phyloP scores from a whole-genome alignment of 1,139 yeast species.

The Saccharomyces hybrid region DNA sequence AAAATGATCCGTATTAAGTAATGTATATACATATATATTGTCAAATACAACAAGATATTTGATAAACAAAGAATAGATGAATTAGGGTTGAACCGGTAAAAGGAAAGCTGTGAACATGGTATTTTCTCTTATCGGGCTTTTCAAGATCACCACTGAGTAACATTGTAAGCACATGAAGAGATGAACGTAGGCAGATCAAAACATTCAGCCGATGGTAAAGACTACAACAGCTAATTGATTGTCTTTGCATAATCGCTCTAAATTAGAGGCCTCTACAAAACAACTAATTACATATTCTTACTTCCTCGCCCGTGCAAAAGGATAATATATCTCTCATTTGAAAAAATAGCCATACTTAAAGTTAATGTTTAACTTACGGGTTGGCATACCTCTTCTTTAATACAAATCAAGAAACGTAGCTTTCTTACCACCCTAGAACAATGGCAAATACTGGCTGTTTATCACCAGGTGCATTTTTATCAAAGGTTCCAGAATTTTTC shows the following conservation, averaged over 20 bases:
- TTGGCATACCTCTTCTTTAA: neutral
- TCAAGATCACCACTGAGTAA: neutral
- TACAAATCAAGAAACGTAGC: neutral
- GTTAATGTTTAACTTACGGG: neutral
- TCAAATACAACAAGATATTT: neutral
- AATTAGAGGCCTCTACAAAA: neutral
- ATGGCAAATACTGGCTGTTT: conserved; percentile 2
- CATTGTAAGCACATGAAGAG: neutral
- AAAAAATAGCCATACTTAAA: neutral
- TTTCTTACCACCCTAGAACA: neutral
- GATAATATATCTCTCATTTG: neutral
- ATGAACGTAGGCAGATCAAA: neutral
- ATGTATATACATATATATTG: neutral
- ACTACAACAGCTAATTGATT: neutral
- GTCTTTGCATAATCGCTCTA: neutral
- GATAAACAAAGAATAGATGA: neutral
- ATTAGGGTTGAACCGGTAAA: neutral
- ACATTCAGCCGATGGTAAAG: neutral
- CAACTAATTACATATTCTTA: neutral
- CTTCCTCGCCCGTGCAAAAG: neutral
- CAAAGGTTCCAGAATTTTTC: conserved; percentile 20
- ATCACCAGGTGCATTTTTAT: conserved; percentile 19
- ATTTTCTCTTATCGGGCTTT: neutral
- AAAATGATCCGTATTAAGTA: neutral
- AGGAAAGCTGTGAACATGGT: neutral